Evolutionary conservation across 164 flowering plant genomes (phyloP), one percentile per base, ranked within the genome.

Genomic region (Aristolochia fimbriata): DNA sequence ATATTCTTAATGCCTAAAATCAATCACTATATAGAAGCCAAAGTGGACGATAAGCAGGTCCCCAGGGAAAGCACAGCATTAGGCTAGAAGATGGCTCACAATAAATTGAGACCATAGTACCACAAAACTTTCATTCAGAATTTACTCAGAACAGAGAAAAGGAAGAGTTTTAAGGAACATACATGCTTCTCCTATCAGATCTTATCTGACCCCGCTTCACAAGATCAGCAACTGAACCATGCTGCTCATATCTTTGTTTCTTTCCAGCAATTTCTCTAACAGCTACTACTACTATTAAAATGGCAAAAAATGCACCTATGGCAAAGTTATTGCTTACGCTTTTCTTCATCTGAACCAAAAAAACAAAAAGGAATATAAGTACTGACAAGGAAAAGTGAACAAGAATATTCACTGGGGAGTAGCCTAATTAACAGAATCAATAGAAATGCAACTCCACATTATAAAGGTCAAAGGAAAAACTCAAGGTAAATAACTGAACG

Each of bases 121-220:
- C 30, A 27, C 4, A 37, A 37, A 37, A 37, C 1, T 37, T 37
- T 37, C 12, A 10, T 37, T 10, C 10, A 10, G 8, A 37, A 3
- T 37, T 37, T 37, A 37, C 43, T 37, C 4, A 37, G 1, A 37
- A 37, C 43, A 17, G 22, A 41, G 8, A 57, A 31, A 41, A 6
- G 19, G 21, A 15, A 53, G 51, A 37, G 57, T 65, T 64, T 51
- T 68, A 23, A 66, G 62, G 60, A 71, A 74, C 99, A 72, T 93
- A 93, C 99, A 93, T 90, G 97, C 99, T 97, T 90, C 97, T 83
- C 81, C 87, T 88, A 86, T 93, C 97, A 62, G 96, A 88, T 79
- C 86, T 82, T 62, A 93, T 71, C 75, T 90, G 99, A 23, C 99
- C 97, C 58, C 97, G 91, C 61, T 90, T 83, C 37, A 93, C 96